Evolutionary conservation across 192 early-diverging fungal species (phyloP), one percentile per base, ranked within the genome.

Genomic region (Entophlyctis luteolus): DNA sequence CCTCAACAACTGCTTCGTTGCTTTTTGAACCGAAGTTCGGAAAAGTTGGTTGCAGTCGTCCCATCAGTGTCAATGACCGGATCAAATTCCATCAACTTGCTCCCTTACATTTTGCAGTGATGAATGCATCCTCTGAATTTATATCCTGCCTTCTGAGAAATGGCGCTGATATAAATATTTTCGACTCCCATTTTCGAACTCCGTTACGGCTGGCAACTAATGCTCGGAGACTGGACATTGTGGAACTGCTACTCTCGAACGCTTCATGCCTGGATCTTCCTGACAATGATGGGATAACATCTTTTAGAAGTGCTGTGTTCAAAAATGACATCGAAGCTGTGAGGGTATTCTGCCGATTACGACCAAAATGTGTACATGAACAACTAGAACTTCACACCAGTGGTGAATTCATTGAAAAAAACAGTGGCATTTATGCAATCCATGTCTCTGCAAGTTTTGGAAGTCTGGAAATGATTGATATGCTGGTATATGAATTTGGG

Each of bases 21-120:
- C 2, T 25, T 1, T 20, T 66, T 0, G 49, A 4, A 3, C 31
- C 27, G 29, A 18, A 14, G n/a, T 23, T 8, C 29, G 35, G 18
- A 29, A n/a, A 23, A n/a, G 49, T 38, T 14, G 28, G 20, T 25
- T 20, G 63, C 5, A 25, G 18, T 1, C 1, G 5, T 1, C 48
- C 45, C 31, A 33, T 71, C 22, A 49, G 56, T 37, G 53, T 71
- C 39, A 65, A 71, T 36, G 59, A 59, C 4, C 48, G 53, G 6
- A 62, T 71, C 28, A 62, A 62, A 29, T 65, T 50, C 52, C 70
- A 63, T 14, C 32, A 28, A 4, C 53, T 71, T 28, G 35, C 70
- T 2, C 59, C 70, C 4, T 37, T 71, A 4, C 70, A 71, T 56
- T 71, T 71, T 36, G 70, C 70, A 16, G 59, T 53, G 4, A 71